These are phyloP conservation scores for Lactarius hatsudake DNA, from an alignment of 768 basidiomycete species.

Conservation along the genomic window DNA sequence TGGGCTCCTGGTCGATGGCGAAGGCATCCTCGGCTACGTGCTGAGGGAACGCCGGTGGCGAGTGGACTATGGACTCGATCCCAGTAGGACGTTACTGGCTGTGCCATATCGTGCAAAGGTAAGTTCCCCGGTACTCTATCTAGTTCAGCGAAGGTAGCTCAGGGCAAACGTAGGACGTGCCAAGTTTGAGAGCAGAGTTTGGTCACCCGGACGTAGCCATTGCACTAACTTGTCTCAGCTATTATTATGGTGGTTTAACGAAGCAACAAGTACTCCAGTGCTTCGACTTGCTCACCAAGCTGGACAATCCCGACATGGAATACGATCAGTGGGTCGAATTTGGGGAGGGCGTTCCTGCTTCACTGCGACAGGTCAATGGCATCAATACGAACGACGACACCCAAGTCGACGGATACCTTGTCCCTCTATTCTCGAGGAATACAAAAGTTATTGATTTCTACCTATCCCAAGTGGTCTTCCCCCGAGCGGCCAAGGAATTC, in stretches of 20 bases:
- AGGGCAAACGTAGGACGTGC: constrained; percentile 37
- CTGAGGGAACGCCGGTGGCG: constrained; percentile 45
- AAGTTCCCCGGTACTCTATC: neutral
- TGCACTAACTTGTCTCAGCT: constrained; percentile 45
- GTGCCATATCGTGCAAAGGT: constrained; percentile 49
- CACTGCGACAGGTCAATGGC: constrained; percentile 35
- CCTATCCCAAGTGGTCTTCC: constrained; percentile 47
- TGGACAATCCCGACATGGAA: constrained; percentile 41
- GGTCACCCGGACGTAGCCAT: constrained; percentile 51
- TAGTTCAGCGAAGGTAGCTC: neutral
- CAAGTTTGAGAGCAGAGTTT: constrained; percentile 46
- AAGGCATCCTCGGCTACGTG: constrained; percentile 39
- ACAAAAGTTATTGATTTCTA: constrained; percentile 45
- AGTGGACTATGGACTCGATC: constrained; percentile 50
- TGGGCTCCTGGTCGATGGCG: constrained; percentile 39
- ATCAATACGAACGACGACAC: constrained; percentile 44
- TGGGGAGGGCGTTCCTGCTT: constrained; percentile 30
- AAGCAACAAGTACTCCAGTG: constrained; percentile 37
- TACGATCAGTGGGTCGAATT: constrained; percentile 42
- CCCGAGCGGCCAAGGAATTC: constrained; percentile 49
- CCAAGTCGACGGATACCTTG: constrained; percentile 33
- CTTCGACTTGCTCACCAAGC: constrained; percentile 40
- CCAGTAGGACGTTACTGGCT: constrained; percentile 43
- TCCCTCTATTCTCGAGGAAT: constrained; percentile 39
- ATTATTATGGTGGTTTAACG: constrained; percentile 47